Percentiles rank a stretch among this genome's conserved stretches.
Evolutionary conservation across 768 basidiomycete species (phyloP).

Genomic region (Gymnopilus junonius): DNA sequence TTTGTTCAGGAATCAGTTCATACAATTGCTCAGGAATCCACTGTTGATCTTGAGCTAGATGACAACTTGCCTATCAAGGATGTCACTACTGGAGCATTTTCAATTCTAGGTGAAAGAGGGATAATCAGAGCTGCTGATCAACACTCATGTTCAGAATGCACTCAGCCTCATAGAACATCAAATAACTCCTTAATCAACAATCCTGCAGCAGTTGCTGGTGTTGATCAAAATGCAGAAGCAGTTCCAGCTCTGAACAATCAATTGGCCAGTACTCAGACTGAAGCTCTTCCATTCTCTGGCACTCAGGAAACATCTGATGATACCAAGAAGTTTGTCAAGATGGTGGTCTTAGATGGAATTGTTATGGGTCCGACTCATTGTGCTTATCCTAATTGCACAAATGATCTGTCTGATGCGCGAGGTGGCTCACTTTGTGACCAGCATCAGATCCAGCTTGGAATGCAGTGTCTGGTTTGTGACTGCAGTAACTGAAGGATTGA

Average conservation of each 20-base stretch:
- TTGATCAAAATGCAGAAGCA: background rate
- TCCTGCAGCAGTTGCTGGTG: background rate
- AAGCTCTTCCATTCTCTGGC: too few species aligned
- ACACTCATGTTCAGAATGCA: slow-evolving; percentile 17
- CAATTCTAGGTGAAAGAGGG: slow-evolving; percentile 12
- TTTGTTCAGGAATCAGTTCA: slow-evolving; percentile 15
- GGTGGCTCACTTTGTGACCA: background rate
- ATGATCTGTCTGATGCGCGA: background rate
- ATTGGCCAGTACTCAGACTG: too few species aligned
- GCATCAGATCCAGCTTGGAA: too few species aligned
- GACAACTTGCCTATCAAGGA: background rate
- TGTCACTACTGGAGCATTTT: slow-evolving; percentile 4
- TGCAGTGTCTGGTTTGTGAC: too few species aligned
- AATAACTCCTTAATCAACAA: background rate
- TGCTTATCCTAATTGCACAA: background rate
- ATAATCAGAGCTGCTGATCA: slow-evolving; percentile 3
- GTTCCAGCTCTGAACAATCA: too few species aligned
- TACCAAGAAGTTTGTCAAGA: background rate
- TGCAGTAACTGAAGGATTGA: too few species aligned
- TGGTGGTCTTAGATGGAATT: background rate
- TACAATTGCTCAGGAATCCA: background rate
- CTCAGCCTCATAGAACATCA: slow-evolving; percentile 10
- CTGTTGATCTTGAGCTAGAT: background rate
- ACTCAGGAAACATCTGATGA: background rate
- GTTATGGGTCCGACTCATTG: background rate